phyloP scores from a whole-genome alignment of 352 stramenopile genomes.

The Pythium coloratum region DNA sequence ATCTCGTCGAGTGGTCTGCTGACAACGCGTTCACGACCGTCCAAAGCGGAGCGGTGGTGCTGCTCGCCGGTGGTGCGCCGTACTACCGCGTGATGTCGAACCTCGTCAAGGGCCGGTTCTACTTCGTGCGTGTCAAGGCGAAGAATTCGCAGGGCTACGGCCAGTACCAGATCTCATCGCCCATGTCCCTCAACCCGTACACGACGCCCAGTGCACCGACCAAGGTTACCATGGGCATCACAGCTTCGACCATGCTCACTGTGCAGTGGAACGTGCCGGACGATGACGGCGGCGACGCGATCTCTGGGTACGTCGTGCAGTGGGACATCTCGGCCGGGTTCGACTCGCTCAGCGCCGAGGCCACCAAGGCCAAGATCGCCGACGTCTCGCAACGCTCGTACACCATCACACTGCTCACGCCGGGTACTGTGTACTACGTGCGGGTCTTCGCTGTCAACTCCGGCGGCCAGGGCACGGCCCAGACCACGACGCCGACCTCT shows the following conservation, averaged over 20 bases:
- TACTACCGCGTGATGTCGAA: constrained; percentile 58
- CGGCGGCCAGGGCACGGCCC: constrained; percentile 50
- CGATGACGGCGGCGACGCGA: constrained; percentile 87
- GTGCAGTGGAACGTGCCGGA: constrained; percentile 81
- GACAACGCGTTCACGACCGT: constrained; percentile 65
- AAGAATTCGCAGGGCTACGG: constrained; percentile 75
- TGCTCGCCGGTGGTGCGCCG: constrained; percentile 59
- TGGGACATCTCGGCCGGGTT: constrained; percentile 92
- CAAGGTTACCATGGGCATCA: constrained; percentile 73
- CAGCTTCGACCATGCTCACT: constrained; percentile 90
- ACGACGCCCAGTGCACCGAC: constrained; percentile 87
- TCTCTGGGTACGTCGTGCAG: constrained; percentile 91
- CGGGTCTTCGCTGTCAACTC: constrained; percentile 84
- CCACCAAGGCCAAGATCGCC: constrained; percentile 58
- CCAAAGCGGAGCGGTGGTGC: constrained; percentile 37
- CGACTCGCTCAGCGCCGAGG: constrained; percentile 67
- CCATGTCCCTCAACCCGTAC: constrained; percentile 90
- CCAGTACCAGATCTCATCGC: constrained; percentile 84
- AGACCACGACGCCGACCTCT: constrained; percentile 51
- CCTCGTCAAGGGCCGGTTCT: constrained; percentile 63
- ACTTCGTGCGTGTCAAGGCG: constrained; percentile 75
- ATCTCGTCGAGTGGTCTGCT: constrained; percentile 92
- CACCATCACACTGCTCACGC: constrained; percentile 80
- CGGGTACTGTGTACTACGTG: constrained; percentile 86
- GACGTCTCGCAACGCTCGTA: constrained; percentile 70